These are phyloP conservation scores for Acacia pycnantha DNA, from an alignment of 331 rosid species.

Conservation along the genomic window DNA sequence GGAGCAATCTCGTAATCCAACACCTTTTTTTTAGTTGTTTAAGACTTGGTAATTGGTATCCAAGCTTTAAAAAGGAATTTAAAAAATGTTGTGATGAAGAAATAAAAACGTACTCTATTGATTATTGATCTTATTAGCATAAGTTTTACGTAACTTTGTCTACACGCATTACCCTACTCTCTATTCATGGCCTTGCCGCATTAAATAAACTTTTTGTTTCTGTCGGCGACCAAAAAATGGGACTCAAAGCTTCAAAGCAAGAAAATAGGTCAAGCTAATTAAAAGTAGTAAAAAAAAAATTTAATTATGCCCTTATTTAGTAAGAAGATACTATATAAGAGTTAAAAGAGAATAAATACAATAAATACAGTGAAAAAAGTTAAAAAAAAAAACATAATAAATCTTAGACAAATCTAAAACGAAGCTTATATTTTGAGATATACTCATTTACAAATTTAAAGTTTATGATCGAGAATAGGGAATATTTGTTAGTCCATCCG, in stretches of 20 bases:
- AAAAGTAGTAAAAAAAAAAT: too few relatives aligned
- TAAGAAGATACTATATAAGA: too few relatives aligned
- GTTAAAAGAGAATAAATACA: too few relatives aligned
- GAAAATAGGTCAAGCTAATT: too few relatives aligned
- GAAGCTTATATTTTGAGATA: too few relatives aligned
- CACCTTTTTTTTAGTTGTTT: not conserved
- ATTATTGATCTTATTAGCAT: not conserved
- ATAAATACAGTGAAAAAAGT: too few relatives aligned
- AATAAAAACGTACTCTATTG: not conserved
- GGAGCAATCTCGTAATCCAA: not conserved
- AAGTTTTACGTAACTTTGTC: slow-evolving; percentile 2
- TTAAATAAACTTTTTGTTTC: not conserved
- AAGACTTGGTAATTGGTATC: not conserved
- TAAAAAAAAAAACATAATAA: too few relatives aligned
- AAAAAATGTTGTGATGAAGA: not conserved
- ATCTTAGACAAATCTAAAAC: too few relatives aligned
- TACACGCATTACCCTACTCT: not conserved
- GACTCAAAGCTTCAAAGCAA: not conserved
- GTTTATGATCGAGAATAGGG: too few relatives aligned
- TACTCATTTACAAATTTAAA: too few relatives aligned
- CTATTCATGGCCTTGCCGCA: not conserved
- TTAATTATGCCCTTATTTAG: too few relatives aligned
- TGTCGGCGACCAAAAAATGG: not conserved
- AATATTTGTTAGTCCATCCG: too few relatives aligned
- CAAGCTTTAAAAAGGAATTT: not conserved